Percentiles rank a stretch among this genome's conserved stretches.
Evolutionary conservation across 2,329 filamentous ascomycete genomes (phyloP).

Genomic region (Colletotrichum eleusines): DNA sequence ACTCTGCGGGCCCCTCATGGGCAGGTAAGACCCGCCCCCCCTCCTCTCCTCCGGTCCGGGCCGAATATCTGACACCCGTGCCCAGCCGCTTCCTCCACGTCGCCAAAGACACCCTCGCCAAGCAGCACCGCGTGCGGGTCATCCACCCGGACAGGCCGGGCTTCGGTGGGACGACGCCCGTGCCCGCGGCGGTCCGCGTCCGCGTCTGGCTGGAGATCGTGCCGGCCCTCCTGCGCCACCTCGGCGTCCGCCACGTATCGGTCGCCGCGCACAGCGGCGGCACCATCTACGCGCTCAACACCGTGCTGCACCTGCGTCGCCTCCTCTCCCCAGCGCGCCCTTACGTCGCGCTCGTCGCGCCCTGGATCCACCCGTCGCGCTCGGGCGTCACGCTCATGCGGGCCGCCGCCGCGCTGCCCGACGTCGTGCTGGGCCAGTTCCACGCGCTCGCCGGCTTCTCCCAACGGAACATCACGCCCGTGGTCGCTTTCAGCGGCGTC

Average conservation of each 20-base stretch:
- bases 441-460: slow-evolving; percentile 45
- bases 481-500: slow-evolving; percentile 14
- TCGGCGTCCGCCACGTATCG: slow-evolving; percentile 48
- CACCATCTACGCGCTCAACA: slow-evolving; percentile 49
- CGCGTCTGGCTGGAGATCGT: slow-evolving; percentile 49
- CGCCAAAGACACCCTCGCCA: slow-evolving; percentile 51
- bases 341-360: slow-evolving; percentile 48
- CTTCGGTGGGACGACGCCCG: slow-evolving; percentile 50
- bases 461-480: slow-evolving; percentile 42
- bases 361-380: slow-evolving; percentile 49
- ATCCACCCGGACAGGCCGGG: slow-evolving; percentile 52
- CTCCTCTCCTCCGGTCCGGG: not conserved
- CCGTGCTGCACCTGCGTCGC: slow-evolving; percentile 48
- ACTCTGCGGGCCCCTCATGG: slow-evolving; percentile 48
- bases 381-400: slow-evolving; percentile 44
- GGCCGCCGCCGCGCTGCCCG: slow-evolving; percentile 45
- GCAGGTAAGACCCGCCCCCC: slow-evolving; percentile 23
- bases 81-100: slow-evolving; percentile 44
- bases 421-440: slow-evolving; percentile 39
- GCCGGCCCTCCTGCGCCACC: slow-evolving; percentile 50
- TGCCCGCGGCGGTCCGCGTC: slow-evolving; percentile 42
- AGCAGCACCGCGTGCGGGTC: slow-evolving; percentile 49
- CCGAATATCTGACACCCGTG: not conserved
- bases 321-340: slow-evolving; percentile 45
- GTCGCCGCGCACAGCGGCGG: slow-evolving; percentile 50